Conservation (phyloP, 2,329 filamentous ascomycete genomes). For the Fusarium setosum region DNA sequence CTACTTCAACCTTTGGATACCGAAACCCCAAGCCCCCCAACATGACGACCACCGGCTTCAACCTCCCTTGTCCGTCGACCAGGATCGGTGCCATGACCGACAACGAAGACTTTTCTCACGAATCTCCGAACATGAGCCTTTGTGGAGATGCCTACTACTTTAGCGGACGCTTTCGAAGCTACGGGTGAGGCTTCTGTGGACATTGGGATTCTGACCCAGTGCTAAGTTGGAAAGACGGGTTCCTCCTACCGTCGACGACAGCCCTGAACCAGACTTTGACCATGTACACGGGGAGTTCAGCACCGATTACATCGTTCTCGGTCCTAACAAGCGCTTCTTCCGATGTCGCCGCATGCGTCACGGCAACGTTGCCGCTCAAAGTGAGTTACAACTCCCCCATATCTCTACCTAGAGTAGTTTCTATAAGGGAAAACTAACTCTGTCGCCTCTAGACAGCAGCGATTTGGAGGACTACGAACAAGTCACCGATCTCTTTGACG, state of each 20-base stretch:
- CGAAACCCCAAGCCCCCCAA: neutral
- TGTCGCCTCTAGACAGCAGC: conserved; percentile 12
- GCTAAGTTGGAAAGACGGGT: conserved; percentile 13
- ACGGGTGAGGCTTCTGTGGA: conserved; percentile 17
- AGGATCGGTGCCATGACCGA: neutral
- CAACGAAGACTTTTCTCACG: conserved; percentile 19
- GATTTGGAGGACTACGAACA: conserved; percentile 33
- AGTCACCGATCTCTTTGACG: conserved; percentile 24
- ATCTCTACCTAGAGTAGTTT: too few relatives aligned
- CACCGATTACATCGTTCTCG: conserved; percentile 35
- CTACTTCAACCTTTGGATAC: neutral
- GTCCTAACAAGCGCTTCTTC: conserved; percentile 30
- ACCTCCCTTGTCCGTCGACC: neutral
- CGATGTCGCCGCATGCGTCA: conserved; percentile 28
- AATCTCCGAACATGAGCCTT: conserved; percentile 31
- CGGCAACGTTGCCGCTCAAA: conserved; percentile 27
- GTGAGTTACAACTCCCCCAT: conserved; percentile 25
- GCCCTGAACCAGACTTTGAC: conserved; percentile 9
- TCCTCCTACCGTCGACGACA: neutral
- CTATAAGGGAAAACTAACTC: neutral
- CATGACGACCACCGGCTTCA: conserved; percentile 2
- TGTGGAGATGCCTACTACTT: conserved; percentile 35
- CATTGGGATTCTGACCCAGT: neutral
- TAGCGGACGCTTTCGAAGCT: conserved; percentile 30
- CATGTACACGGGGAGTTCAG: conserved; percentile 7